Base-by-base conservation (phyloP, 2,329 filamentous ascomycete species). In the Colletotrichum filicis region DNA sequence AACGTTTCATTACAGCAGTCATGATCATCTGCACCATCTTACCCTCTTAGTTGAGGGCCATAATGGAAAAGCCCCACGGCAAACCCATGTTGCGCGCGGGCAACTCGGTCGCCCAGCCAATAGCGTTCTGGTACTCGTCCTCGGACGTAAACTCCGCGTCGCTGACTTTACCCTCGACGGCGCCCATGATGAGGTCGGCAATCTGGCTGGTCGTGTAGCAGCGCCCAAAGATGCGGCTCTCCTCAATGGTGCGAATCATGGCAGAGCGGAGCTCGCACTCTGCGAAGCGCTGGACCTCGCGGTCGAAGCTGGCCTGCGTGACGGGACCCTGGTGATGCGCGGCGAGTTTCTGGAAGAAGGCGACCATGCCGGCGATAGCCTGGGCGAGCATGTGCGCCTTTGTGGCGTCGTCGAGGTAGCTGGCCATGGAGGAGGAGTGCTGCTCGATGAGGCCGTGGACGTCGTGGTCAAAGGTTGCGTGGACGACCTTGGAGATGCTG, bases 1-100 rank as follows among this genome's bases (percentile, higher is more conserved):
- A 14, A 32, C 4, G 6, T 37, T 57, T 65, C 68, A 74, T 73
- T 12, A 61, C 26, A 66, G 28, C 22, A 19, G 65, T 66, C 52
- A 69, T 58, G n/a, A 57, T 56, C 30, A 9, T 12, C 14, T n/a
- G 11, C 46, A 7, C 26, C 59, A 16, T 24, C 22, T 6, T n/a
- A 8, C 53, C 26, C 22, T 26, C 66, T 77, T 62, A 83, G 75
- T 83, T 83, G 62, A 84, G 35, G 1, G 79, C 76, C 79, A 84
- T 79, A 66, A 84, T 82, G 12, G 78, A 80, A 67, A 84, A 82
- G 0, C 82, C 82, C 76, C 81, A 80, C 1, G 81, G 82, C 68
- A 82, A 56, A 1, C 82, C 82, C 76, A 83, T 83, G 49, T 82
- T 81, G 71, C 80, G 78, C 58, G 79, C 79, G 14, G 78, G 78